Conservation (phyloP, 2,329 filamentous ascomycete species). For the Fusarium heterosporum region DNA sequence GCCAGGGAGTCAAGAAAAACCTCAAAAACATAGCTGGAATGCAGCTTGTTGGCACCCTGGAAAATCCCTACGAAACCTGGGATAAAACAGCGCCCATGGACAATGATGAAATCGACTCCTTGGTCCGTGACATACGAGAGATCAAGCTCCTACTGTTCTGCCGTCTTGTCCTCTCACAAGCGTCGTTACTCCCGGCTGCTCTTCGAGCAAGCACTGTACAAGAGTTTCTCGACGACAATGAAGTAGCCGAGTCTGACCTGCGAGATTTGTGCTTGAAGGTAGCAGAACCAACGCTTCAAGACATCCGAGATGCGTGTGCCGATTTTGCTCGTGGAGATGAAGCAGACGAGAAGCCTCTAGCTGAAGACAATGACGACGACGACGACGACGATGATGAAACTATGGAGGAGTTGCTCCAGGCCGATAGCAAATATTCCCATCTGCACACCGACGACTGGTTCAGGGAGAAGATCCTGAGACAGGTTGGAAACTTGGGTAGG, state of each 20-base stretch:
- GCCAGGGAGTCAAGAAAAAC: conserved; percentile 46
- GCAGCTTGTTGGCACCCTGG: conserved; percentile 44
- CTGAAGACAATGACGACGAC: conserved; percentile 4
- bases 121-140: conserved; percentile 43
- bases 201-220: conserved; percentile 41
- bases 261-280: conserved; percentile 48
- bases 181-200: conserved; percentile 45
- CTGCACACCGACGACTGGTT: conserved; percentile 45
- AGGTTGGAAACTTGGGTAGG: background rate
- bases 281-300: conserved; percentile 43
- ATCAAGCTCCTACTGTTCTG: conserved; percentile 48
- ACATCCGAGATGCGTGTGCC: conserved; percentile 48
- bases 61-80: conserved; percentile 44
- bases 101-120: conserved; percentile 41
- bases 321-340: conserved; percentile 46
- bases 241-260: conserved; percentile 44
- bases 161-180: conserved; percentile 45
- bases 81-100: conserved; percentile 45
- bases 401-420: conserved; percentile 35
- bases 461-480: conserved; percentile 11
- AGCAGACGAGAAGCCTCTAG: conserved; percentile 13
- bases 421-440: conserved; percentile 28
- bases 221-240: conserved; percentile 45
- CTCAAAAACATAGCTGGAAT: conserved; percentile 28
- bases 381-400: conserved; percentile 33